A percentile compares a stretch with the other conserved stretches of the same genome.
phyloP scores from a whole-genome alignment of 2,329 filamentous ascomycete species.

The Coccinonectria pachysandricola region DNA sequence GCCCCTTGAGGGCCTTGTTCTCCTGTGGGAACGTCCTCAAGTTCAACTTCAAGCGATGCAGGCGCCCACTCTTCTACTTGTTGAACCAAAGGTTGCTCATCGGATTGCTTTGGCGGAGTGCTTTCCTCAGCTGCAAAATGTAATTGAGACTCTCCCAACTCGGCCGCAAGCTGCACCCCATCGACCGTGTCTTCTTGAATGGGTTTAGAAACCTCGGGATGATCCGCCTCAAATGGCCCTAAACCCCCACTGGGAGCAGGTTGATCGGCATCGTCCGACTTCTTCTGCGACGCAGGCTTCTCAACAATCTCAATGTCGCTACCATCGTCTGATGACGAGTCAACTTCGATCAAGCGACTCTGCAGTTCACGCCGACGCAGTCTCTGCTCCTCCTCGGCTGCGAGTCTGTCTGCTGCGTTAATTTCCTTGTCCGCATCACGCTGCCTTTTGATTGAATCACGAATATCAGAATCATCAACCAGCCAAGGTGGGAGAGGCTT shows the following conservation, averaged over 20 bases:
- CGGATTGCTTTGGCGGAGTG: not conserved
- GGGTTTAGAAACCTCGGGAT: not conserved
- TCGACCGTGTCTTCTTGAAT: not conserved
- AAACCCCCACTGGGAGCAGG: conserved; percentile 1
- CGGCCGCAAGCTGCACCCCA: not conserved
- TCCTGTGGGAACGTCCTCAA: conserved; percentile 1
- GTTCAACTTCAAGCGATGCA: conserved; percentile 3
- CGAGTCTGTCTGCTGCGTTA: conserved; percentile 52
- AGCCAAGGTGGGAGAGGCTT: conserved; percentile 72
- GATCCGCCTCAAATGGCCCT: no score
- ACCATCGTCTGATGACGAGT: conserved; percentile 49
- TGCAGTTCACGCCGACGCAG: conserved; percentile 32
- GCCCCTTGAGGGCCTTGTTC: conserved; percentile 10
- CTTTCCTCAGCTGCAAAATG: not conserved
- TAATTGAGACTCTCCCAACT: not conserved
- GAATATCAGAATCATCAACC: conserved; percentile 52
- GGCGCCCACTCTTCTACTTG: no score
- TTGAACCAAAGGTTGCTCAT: not conserved
- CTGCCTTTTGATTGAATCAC: conserved; percentile 50
- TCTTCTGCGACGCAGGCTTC: conserved; percentile 26
- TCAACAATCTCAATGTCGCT: conserved; percentile 50
- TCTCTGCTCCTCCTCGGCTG: conserved; percentile 45
- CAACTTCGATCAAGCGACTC: conserved; percentile 49
- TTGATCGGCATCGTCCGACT: conserved; percentile 7
- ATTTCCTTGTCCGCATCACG: conserved; percentile 47